Evolutionary conservation across 768 basidiomycete species (phyloP), one percentile per base, ranked within the genome.

Genomic region (Pulveroboletus ravenelii): DNA sequence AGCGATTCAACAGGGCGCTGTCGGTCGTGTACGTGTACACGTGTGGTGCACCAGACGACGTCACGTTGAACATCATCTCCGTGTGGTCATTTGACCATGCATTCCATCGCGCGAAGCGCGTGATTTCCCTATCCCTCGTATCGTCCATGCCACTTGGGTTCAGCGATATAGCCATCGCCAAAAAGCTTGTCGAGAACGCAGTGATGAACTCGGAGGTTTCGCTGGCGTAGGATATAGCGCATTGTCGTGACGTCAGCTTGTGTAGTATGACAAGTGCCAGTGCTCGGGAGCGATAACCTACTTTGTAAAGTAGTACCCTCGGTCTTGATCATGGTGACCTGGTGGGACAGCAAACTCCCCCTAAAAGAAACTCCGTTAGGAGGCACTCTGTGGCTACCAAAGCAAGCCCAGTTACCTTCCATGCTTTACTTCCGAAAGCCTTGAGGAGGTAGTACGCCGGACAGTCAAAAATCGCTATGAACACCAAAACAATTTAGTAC

Each of bases 61-160:
- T 32, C 27, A 52, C 41, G 18, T 52, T 53, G 38, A 53, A 53
- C 50, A 45, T n/a, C 37, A 53, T 52, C 38, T 52, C 52, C 10
- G 23, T 45, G 18, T 40, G 15, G 5, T n/a, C 31, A 15, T 8
- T 20, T 13, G 31, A 18, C 42, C 42, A 53, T 3, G n/a, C 10
- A 32, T 27, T 9, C 51, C 51, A 52, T 17, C 17, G 40, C 9
- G 20, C 6, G 7, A 37, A 32, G 12, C 13, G 36, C 10, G 17
- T 52, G 14, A 38, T 12, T 3, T 52, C 23, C 6, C 25, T 15
- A 6, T 52, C 30, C 9, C 17, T 20, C 6, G 17, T 12, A 32
- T 38, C 32, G 36, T 52, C 32, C 41, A 39, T 52, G 30, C 27
- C 12, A 23, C 36, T 25, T 6, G 50, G 42, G 38, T 45, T 23